Conservation (phyloP, 108 stramenopile species). For the Cyclotella kingstonii region DNA sequence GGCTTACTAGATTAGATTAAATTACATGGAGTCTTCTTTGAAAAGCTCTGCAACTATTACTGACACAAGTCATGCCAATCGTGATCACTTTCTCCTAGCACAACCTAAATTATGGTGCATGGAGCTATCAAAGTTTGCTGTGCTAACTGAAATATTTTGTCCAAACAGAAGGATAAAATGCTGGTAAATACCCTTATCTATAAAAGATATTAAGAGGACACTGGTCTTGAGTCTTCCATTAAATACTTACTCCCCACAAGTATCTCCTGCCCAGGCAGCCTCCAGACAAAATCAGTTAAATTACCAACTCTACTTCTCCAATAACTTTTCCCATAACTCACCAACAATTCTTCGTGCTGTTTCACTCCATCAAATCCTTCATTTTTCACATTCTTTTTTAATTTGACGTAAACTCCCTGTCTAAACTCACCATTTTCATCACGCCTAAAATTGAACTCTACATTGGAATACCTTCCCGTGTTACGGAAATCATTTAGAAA, state of each 20-base stretch:
- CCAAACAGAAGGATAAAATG: too few relatives aligned
- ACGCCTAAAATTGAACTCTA: conserved; percentile 28
- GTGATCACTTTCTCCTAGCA: too few relatives aligned
- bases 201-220: too few relatives aligned
- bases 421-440: conserved; percentile 33
- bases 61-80: too few relatives aligned
- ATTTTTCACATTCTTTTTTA: conserved; percentile 16
- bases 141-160: too few relatives aligned
- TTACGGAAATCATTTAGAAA: conserved; percentile 42
- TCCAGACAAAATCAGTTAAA: conserved; percentile 37
- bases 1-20: too few relatives aligned
- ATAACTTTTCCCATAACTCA: conserved; percentile 36
- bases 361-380: conserved; percentile 32
- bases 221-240: not conserved
- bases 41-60: too few relatives aligned
- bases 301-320: conserved; percentile 35
- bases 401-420: conserved; percentile 40
- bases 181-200: too few relatives aligned
- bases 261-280: conserved; percentile 29
- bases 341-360: conserved; percentile 35
- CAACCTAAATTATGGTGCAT: too few relatives aligned
- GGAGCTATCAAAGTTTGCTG: too few relatives aligned
- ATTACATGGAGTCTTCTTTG: too few relatives aligned
- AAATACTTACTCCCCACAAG: not conserved
- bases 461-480: conserved; percentile 26